A percentile compares a stretch with the other conserved stretches of the same genome.
phyloP scores from a whole-genome alignment of 805 yeast species.

The Candida rishiriensis region DNA sequence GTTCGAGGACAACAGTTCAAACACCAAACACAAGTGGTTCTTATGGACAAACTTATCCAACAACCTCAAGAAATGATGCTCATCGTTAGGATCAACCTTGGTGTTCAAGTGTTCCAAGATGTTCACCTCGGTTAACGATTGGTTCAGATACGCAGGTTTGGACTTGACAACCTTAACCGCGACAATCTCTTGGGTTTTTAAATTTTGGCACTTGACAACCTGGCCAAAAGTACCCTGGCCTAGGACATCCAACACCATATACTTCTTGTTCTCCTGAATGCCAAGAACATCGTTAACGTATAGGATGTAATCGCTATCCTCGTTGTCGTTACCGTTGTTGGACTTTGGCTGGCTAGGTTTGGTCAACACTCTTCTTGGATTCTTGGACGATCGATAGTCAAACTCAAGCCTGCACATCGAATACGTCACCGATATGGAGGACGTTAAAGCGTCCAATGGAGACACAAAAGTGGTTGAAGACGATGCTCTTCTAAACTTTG shows the following conservation, averaged over 20 bases:
- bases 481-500: constrained; percentile 68
- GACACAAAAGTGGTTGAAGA: constrained; percentile 61
- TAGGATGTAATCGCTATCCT: constrained; percentile 82
- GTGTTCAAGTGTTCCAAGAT: constrained; percentile 77
- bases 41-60: constrained; percentile 89
- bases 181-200: constrained; percentile 72
- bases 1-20: constrained; percentile 84
- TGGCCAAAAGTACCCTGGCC: constrained; percentile 99
- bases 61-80: constrained; percentile 71
- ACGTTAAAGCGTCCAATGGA: constrained; percentile 77
- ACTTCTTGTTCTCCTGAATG: constrained; percentile 75
- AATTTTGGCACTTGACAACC: constrained; percentile 87
- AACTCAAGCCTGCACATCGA: constrained; percentile 81
- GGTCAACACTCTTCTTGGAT: constrained; percentile 89
- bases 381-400: constrained; percentile 75
- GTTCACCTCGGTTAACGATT: constrained; percentile 85
- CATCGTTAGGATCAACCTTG: constrained; percentile 62
- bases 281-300: constrained; percentile 95
- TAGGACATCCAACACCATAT: constrained; percentile 80
- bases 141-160: constrained; percentile 85
- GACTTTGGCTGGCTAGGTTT: constrained; percentile 82
- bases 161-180: constrained; percentile 95
- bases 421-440: constrained; percentile 73
- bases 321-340: constrained; percentile 84
- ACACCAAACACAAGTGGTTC: constrained; percentile 88